phyloP scores from a whole-genome alignment of 352 stramenopile genomes.

The Plasmopara viticola region DNA sequence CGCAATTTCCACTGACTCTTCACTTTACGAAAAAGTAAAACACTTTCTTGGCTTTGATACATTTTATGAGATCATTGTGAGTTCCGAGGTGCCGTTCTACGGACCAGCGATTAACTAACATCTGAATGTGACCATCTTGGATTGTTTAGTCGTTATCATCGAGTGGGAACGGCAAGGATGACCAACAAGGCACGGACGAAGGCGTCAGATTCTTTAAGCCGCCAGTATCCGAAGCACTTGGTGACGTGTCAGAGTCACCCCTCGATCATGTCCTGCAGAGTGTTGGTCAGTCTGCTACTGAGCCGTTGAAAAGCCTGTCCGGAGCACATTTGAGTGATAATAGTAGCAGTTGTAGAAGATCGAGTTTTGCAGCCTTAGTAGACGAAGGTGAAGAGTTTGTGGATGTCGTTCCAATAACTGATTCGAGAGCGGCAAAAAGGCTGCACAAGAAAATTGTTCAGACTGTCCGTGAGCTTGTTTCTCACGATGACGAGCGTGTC shows the following conservation, averaged over 20 bases:
- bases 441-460: constrained; percentile 71
- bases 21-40: constrained; percentile 37
- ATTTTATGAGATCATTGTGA: constrained; percentile 65
- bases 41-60: constrained; percentile 57
- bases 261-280: constrained; percentile 8
- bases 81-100: neutral
- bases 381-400: constrained; percentile 53
- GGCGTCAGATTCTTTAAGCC: neutral
- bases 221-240: constrained; percentile 1
- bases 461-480: constrained; percentile 53
- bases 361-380: constrained; percentile 25
- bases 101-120: constrained; percentile 2
- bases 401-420: constrained; percentile 41
- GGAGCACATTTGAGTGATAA: constrained; percentile 13
- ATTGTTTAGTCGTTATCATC: constrained; percentile 7
- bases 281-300: constrained; percentile 9
- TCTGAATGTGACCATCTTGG: constrained; percentile 2
- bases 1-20: constrained; percentile 33
- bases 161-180: constrained; percentile 7
- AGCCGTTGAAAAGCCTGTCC: constrained; percentile 12
- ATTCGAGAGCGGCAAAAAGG: constrained; percentile 55
- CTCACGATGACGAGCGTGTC: constrained; percentile 62
- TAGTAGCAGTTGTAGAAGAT: constrained; percentile 10
- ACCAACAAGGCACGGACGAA: constrained; percentile 5
- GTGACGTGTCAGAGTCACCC: constrained; percentile 3